Base-by-base conservation (phyloP, 371 early-diverging fungal genomes). In the Zychaea mexicana region DNA sequence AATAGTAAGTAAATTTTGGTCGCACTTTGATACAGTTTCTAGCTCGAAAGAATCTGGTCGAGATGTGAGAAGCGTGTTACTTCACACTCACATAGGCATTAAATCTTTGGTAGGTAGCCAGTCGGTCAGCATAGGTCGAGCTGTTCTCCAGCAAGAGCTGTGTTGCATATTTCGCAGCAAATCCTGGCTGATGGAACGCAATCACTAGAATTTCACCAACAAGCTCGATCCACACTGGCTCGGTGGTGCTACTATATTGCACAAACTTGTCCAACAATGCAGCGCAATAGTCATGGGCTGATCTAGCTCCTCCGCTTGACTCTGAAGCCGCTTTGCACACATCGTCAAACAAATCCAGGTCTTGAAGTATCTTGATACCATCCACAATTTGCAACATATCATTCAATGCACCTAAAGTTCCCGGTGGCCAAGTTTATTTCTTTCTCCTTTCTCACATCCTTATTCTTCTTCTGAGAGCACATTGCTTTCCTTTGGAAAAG, bases 191-290 rank as follows among this genome's bases (percentile, higher is more conserved):
- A 13, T 57, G 36, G 42, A 84, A 70, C 12, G 77, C 64, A 15
- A 84, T 70, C 12, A 56, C 24, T 7, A 82, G 46, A 38, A 79
- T 64, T 12, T 65, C 62, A 7, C 85, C 79, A 4, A 77, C 63
- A 12, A 82, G 52, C 19, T 75, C 59, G 19, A 81, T 71, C 66
- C 70, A 69, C 5, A 77, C 63, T 13, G 81, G 85, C 6, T 83
- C 82, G 8, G 71, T 59, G 3, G 69, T 71, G 0, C 39, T 12
- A 24, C 62, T 64, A 2, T 74, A 60, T 28, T 68, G 62, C 0
- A 73, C 68, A 63, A 88, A 84, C 31, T 78, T 68, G 47, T 81
- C 77, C 60, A 89, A 82, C 8, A 92, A 68, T 19, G 68, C 46
- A 13, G 24, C 15, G 27, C 70, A 72, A 22, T 65, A 77, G 2